phyloP scores from a whole-genome alignment of 352 stramenopile genomes.

The Globisporangium abappressorium region DNA sequence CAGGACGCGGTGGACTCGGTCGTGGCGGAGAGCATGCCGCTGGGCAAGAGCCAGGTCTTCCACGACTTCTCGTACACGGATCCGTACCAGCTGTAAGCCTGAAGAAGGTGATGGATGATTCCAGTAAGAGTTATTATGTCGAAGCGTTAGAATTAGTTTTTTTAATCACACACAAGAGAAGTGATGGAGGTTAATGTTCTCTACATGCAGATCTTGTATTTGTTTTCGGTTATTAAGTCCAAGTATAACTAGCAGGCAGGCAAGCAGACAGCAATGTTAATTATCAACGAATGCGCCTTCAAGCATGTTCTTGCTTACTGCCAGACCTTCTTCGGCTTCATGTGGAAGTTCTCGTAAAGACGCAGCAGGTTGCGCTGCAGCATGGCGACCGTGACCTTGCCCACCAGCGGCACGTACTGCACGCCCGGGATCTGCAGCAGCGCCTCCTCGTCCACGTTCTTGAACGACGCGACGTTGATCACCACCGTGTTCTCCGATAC shows the following conservation, averaged over 20 bases:
- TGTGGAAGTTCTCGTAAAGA: slow-evolving; percentile 96
- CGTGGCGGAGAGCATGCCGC: slow-evolving; percentile 43
- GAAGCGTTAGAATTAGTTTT: slow-evolving; percentile 8
- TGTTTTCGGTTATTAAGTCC: background rate
- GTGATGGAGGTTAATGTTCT: background rate
- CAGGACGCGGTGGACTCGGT: slow-evolving; percentile 76
- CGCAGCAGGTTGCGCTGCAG: slow-evolving; percentile 95
- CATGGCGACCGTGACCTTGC: slow-evolving; percentile 96
- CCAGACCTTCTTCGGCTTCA: slow-evolving; percentile 84
- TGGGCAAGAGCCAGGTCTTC: slow-evolving; percentile 71
- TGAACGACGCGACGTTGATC: slow-evolving; percentile 96
- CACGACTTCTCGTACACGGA: slow-evolving; percentile 79
- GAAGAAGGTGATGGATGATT: background rate
- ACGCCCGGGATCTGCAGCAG: slow-evolving; percentile 90
- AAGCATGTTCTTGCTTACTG: slow-evolving; percentile 37
- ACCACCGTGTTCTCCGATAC: slow-evolving; percentile 91
- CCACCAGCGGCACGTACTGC: slow-evolving; percentile 94
- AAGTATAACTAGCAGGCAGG: no score
- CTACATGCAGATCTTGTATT: background rate
- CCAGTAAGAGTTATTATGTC: background rate
- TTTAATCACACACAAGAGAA: background rate
- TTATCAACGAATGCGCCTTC: no score
- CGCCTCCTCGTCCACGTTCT: slow-evolving; percentile 92
- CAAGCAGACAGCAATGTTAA: no score
- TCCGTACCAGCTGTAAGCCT: slow-evolving; percentile 50